These are phyloP conservation scores for Lophiostoma macrostomum DNA, from an alignment of 495 filamentous ascomycete species.

Conservation along the genomic window DNA sequence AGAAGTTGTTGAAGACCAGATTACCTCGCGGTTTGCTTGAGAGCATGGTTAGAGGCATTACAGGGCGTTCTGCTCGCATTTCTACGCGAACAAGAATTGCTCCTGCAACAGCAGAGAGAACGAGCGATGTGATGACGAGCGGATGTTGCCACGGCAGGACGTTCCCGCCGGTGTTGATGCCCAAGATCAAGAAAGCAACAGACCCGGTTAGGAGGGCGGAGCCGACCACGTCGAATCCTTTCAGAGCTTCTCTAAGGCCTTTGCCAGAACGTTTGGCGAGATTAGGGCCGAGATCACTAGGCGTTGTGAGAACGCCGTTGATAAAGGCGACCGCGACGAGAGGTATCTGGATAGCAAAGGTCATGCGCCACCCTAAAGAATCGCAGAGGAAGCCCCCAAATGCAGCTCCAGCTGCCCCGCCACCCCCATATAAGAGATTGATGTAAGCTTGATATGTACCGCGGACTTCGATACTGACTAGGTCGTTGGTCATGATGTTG, in stretches of 20 bases:
- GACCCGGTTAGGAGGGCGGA: conserved; percentile 61
- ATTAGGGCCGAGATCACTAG: conserved; percentile 56
- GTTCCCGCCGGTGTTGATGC: conserved; percentile 76
- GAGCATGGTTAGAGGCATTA: conserved; percentile 68
- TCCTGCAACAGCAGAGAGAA: conserved; percentile 54
- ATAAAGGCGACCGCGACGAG: conserved; percentile 59
- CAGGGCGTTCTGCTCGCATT: conserved; percentile 56
- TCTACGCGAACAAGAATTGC: conserved; percentile 63
- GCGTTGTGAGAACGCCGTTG: conserved; percentile 56
- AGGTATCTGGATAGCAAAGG: conserved; percentile 66
- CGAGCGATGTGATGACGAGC: conserved; percentile 61
- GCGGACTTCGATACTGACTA: conserved; percentile 72
- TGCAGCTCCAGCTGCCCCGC: conserved; percentile 64
- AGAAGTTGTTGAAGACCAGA: conserved; percentile 69
- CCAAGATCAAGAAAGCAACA: conserved; percentile 67
- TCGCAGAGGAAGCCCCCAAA: conserved; percentile 74
- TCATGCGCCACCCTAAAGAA: conserved; percentile 69
- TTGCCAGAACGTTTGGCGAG: conserved; percentile 46
- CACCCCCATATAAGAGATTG: conserved; percentile 64
- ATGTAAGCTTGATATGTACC: conserved; percentile 74
- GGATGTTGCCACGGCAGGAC: conserved; percentile 70
- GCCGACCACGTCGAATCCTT: conserved; percentile 65
- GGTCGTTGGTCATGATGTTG: conserved; percentile 69
- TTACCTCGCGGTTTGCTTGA: conserved; percentile 58
- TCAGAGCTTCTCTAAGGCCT: conserved; percentile 56